A percentile compares a stretch with the other conserved stretches of the same genome.
These are phyloP conservation scores for Zygoascus bituminiphila DNA, from an alignment of 805 yeast species.

Conservation along the genomic window DNA sequence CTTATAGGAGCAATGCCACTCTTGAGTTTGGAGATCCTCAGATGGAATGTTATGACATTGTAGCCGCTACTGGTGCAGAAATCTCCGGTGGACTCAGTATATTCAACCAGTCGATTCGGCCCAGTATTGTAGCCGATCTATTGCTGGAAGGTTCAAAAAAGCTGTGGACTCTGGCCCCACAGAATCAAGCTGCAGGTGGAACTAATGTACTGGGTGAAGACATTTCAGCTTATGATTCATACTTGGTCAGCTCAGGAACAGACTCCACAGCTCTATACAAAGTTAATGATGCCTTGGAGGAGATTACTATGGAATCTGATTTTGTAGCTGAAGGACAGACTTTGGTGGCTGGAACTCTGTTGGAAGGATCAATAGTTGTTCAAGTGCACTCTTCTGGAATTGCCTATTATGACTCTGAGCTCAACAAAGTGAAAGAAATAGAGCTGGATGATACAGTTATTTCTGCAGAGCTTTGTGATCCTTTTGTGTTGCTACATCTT, in stretches of 20 bases:
- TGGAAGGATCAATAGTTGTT: slow-evolving; percentile 48
- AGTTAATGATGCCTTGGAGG: slow-evolving; percentile 39
- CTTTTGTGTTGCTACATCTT: slow-evolving; percentile 18
- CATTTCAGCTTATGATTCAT: slow-evolving; percentile 39
- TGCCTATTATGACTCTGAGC: slow-evolving; percentile 37
- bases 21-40: slow-evolving; percentile 66
- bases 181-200: slow-evolving; percentile 7
- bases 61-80: slow-evolving; percentile 62
- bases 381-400: slow-evolving; percentile 68
- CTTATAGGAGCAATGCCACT: slow-evolving; percentile 36
- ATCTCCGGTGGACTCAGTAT: slow-evolving; percentile 48
- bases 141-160: slow-evolving; percentile 59
- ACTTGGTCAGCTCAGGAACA: slow-evolving; percentile 64
- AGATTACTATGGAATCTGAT: slow-evolving; percentile 44
- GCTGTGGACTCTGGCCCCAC: slow-evolving; percentile 15
- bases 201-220: slow-evolving; percentile 23
- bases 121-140: slow-evolving; percentile 56
- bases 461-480: slow-evolving; percentile 22
- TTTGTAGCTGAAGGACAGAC: slow-evolving; percentile 59
- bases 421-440: slow-evolving; percentile 6
- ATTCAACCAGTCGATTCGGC: slow-evolving; percentile 61
- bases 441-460: slow-evolving; percentile 9
- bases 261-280: slow-evolving; percentile 33
- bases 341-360: slow-evolving; percentile 55
- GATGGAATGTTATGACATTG: slow-evolving; percentile 53